These are phyloP conservation scores for Quercus engelmannii DNA, from an alignment of 306 rosid genomes.

Conservation along the genomic window DNA sequence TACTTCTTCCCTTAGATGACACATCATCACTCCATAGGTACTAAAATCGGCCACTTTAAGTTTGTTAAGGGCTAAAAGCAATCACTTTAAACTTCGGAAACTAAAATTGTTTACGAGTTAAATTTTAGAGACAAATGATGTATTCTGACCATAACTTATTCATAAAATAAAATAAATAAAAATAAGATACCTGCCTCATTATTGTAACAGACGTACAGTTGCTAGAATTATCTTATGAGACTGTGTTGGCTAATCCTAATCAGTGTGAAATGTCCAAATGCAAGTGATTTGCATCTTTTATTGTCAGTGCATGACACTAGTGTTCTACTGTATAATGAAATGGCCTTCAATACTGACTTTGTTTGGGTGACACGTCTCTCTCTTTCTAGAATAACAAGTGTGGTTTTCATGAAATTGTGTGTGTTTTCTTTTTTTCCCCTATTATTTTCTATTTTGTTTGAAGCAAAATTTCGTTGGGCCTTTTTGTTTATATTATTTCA, in stretches of 20 bases:
- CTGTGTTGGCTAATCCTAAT: neutral
- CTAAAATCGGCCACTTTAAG: too few species aligned
- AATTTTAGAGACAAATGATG: too few species aligned
- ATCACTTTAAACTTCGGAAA: too few species aligned
- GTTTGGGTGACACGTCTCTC: neutral
- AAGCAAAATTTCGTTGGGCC: neutral
- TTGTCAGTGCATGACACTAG: neutral
- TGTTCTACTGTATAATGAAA: neutral
- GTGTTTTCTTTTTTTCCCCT: neutral
- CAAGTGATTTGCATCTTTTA: neutral
- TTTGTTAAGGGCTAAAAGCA: too few species aligned
- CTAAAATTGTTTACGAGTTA: too few species aligned
- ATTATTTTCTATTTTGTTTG: neutral
- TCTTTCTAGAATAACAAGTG: neutral
- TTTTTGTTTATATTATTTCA: neutral
- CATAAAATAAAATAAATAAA: neutral
- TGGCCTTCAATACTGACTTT: neutral
- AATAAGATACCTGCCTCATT: neutral
- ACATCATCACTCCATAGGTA: too few species aligned
- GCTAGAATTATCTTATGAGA: neutral
- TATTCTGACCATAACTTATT: too few species aligned
- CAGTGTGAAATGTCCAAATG: neutral
- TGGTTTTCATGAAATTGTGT: neutral
- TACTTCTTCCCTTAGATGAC: too few species aligned
- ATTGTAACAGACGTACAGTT: neutral